Conservation (phyloP, 106 monocot species). For the Dioscorea zingiberensis region DNA sequence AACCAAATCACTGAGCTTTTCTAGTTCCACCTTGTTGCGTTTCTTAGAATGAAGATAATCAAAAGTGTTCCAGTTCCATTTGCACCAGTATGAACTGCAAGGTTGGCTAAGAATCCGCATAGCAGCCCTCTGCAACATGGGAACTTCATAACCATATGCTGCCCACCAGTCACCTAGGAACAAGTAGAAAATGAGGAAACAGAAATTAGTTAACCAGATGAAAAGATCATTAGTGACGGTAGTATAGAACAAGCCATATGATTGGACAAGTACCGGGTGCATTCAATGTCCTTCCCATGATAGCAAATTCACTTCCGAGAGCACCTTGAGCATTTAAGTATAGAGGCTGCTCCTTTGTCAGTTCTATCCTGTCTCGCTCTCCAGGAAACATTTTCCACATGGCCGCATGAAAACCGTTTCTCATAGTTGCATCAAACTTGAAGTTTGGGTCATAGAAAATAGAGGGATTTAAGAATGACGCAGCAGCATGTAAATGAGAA, state of each 20-base stretch:
- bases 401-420: constrained; percentile 46
- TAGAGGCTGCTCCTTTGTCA: constrained; percentile 43
- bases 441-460: constrained; percentile 26
- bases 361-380: constrained; percentile 39
- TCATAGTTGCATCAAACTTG: constrained; percentile 39
- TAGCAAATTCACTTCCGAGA: constrained; percentile 40
- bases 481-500: constrained; percentile 37
- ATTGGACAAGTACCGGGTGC: constrained; percentile 24
- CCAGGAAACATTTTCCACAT: constrained; percentile 53
- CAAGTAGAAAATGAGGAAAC: neutral
- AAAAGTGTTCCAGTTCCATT: constrained; percentile 45
- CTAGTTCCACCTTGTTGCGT: constrained; percentile 22
- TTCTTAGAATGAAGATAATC: constrained; percentile 20
- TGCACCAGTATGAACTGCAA: constrained; percentile 44
- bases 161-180: constrained; percentile 52
- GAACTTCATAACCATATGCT: constrained; percentile 45
- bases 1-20: constrained; percentile 43
- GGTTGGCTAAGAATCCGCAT: constrained; percentile 45
- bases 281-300: constrained; percentile 43
- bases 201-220: neutral
- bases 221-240: neutral
- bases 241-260: neutral
- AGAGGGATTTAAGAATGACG: constrained; percentile 48
- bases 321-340: constrained; percentile 48
- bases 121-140: constrained; percentile 35